Evolutionary conservation across 2,329 filamentous ascomycete species (phyloP), one percentile per base, ranked within the genome.

Genomic region (Mariannaea elegans): DNA sequence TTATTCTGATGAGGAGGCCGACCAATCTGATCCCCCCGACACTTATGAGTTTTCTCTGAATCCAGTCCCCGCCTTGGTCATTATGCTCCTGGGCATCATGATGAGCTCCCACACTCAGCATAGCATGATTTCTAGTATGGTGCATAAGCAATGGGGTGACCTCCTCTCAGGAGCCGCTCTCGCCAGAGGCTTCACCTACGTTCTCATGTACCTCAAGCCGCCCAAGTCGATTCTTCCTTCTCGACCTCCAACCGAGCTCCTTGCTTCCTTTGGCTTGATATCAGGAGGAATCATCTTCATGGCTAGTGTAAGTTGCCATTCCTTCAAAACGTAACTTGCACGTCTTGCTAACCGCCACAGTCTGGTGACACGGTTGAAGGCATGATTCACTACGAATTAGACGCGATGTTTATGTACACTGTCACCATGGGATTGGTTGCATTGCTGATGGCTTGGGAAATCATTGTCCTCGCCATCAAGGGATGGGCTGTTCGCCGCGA

Each of bases 361-460:
- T 90, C 91, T 62, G 85, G 86, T 56, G 93, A 96, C 71, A 90
- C 90, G 0, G 85, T 97, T 23, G 75, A 82, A 9, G 87, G 88
- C n/a, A 92, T 97, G 80, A 89, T 94, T 60, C 83, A 85, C 56
- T 90, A 94, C 72, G 77, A 88, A 4, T 80, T 97, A 14, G 91
- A 97, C 71, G 92, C 92, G 64, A 97, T 97, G 93, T 95, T 97
- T 76, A 87, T 93, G 62, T 97, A 97, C 77, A 97, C 93, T 0
- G 85, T 97, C 31, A 91, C 88, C 9, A 91, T 96, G 86, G 94
- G 94, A 2, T 74, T 96, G 7, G 91, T 93, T 1, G 90, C 89
- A 2, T 82, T 97, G 49, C 76, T 97, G 50, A 94, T 97, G 91
- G 89, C 93, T 0, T 97, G 92, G 88, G 85, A 90, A 53, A 84